Base-by-base conservation (phyloP, 495 filamentous ascomycete genomes). In the Penicillium pancosmium region DNA sequence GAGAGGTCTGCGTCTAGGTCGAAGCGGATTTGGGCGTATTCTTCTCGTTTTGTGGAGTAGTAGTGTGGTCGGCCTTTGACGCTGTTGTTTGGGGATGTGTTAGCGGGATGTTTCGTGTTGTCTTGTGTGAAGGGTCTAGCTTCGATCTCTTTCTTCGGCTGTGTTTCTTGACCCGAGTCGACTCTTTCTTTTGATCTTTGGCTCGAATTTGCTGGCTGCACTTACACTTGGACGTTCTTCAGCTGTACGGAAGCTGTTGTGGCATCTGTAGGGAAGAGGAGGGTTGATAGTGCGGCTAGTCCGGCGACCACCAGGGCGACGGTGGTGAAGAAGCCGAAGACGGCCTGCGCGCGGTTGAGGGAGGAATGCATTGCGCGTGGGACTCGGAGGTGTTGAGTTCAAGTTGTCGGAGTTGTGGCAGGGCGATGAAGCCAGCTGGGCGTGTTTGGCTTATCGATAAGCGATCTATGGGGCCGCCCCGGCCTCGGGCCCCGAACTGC, bases 281-380 rank as follows among this genome's bases (percentile, higher is more conserved):
- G 72, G 51, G 90, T 88, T 7, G 92, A 91, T 43, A 88, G 69
- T 41, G 94, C 93, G 59, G 96, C 88, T 19, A 93, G 71, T 16
- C 84, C 82, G 41, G 87, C 92, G 25, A 96, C 86, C 58, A 83
- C 81, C 69, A 94, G 93, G 34, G 89, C 88, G 56, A 97, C 93
- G 34, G 92, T 94, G 27, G 93, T 97, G 82, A 98, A 97, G 85
- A 95, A 96, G 70, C 93, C 92, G 74, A 98, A 98, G 63, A 93
- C 88, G 78, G 92, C 92, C 75, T 98, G 94, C 56, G 84, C 72
- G 59, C 94, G 89, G 38, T 89, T 91, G 31, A 93, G 71, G 19
- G 88, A 82, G 65, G 92, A 93, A 75, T 98, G 90, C 94, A 98
- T 98, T 59, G 58, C 82, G 76, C 36, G 38, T 47, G 57, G 43